These are phyloP conservation scores for Astrephomene gubernaculifera DNA, from an alignment of 139 green algal genomes.

Conservation along the genomic window DNA sequence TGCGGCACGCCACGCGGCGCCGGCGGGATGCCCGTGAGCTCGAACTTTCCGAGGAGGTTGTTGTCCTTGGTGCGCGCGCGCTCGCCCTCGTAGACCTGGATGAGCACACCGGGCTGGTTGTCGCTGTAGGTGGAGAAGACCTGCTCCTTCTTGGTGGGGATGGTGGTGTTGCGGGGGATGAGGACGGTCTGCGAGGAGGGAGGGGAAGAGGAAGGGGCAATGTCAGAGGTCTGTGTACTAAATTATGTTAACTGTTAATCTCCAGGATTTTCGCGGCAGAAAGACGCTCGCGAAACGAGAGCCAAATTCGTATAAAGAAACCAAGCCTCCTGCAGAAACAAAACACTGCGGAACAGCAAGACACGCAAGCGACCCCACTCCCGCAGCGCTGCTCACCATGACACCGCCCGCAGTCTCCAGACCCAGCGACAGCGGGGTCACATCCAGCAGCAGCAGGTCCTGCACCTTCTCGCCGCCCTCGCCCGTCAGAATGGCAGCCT, in stretches of 20 bases:
- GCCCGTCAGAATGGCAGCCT: conserved; percentile 96
- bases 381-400: too few relatives aligned
- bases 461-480: conserved; percentile 96
- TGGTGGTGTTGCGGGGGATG: conserved; percentile 97
- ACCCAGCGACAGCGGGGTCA: conserved; percentile 95
- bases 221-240: too few relatives aligned
- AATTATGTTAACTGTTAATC: too few relatives aligned
- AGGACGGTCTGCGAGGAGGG: conserved; percentile 80
- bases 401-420: conserved; percentile 91
- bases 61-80: conserved; percentile 94
- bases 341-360: too few relatives aligned
- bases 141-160: conserved; percentile 99
- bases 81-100: conserved; percentile 96
- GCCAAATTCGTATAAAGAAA: neutral
- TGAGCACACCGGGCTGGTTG: conserved; percentile 98
- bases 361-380: too few relatives aligned
- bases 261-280: neutral
- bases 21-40: conserved; percentile 97
- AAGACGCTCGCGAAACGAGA: neutral
- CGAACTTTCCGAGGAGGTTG: conserved; percentile 99
- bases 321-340: too few relatives aligned
- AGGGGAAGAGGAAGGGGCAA: conserved; percentile 51
- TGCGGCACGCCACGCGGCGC: conserved; percentile 97
- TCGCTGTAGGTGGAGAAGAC: conserved; percentile 98
- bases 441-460: conserved; percentile 98